Evolutionary conservation across 257 asterid genomes (phyloP), one percentile per base, ranked within the genome.

Genomic region (Scutellaria galericulata): DNA sequence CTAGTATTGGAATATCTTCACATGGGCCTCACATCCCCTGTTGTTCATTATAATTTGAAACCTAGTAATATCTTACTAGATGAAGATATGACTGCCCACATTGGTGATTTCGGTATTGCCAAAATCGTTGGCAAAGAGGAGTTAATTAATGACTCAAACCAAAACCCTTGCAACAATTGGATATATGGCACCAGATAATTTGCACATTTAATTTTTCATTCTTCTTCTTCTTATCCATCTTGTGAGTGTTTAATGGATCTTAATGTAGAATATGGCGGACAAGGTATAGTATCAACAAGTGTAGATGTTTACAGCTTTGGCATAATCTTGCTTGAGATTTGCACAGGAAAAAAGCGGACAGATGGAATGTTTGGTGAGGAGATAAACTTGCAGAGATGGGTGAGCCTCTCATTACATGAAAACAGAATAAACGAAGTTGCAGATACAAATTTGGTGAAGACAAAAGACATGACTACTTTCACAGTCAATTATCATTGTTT

Each of bases 1-100:
- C 39, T 11, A 4, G 81, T 76, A 14, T 53, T 80, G 31, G 84
- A 80, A 50, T 80, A 80, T 76, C 84, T 80, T 55, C 83, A 79
- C 45, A 5, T 42, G 14, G 78, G 73, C 47, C 58, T 58, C 42
- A 45, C 52, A 6, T 45, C 12, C 6, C 80, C 75, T 11, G 66
- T 79, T 9, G 77, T 79, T 35, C 80, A 79, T 20, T 75, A 80
- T 11, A 81, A 75, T 71, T 35, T 80, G 40, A 80, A 75, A 73
- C 84, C 80, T 0, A 72, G 81, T 13, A 80, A 80, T 10, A 68
- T 80, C 12, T 13, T 75, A 54, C 67, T 80, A 0, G 84, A 80
- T 10, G 46, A 54, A 46, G 72, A 75, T 9, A 79, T 79, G 83
- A 68, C 62, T 46, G 83, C 80, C 0, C 78, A 54, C 35, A 75